Conservation (phyloP, 305 asterid species). For the Solanum chacoense region DNA sequence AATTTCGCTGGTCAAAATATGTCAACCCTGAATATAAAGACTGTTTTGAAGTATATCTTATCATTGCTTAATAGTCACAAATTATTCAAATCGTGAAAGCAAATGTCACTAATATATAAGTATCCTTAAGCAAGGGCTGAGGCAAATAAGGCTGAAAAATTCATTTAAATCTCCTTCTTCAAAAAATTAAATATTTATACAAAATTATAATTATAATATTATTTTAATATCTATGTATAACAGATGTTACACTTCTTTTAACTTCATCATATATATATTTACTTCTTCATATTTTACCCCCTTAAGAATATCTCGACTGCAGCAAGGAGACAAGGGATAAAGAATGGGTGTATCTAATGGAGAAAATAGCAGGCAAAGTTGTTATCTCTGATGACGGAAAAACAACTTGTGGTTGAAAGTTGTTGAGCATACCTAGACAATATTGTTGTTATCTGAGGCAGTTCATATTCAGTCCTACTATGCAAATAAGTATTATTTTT, state of each 20-base stretch:
- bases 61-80: not conserved
- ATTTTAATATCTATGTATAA: too few relatives aligned
- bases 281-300: accelerated
- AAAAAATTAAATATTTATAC: accelerated
- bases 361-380: not conserved
- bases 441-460: not conserved
- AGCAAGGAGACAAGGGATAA: not conserved
- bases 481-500: not conserved
- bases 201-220: too few relatives aligned
- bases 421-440: not conserved
- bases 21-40: not conserved
- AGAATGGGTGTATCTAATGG: not conserved
- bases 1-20: not conserved
- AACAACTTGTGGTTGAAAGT: not conserved
- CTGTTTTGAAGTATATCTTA: not conserved
- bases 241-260: accelerated
- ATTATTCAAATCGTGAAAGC: not conserved
- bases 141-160: not conserved
- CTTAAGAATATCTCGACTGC: not conserved
- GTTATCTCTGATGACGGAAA: not conserved
- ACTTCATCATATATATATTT: too few relatives aligned
- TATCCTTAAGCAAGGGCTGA: not conserved
- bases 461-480: not conserved
- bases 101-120: not conserved
- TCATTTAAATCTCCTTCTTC: not conserved